A percentile compares a stretch with the other conserved stretches of the same genome.
Conservation (phyloP, 306 rosid species). For the Castanea crenata region DNA sequence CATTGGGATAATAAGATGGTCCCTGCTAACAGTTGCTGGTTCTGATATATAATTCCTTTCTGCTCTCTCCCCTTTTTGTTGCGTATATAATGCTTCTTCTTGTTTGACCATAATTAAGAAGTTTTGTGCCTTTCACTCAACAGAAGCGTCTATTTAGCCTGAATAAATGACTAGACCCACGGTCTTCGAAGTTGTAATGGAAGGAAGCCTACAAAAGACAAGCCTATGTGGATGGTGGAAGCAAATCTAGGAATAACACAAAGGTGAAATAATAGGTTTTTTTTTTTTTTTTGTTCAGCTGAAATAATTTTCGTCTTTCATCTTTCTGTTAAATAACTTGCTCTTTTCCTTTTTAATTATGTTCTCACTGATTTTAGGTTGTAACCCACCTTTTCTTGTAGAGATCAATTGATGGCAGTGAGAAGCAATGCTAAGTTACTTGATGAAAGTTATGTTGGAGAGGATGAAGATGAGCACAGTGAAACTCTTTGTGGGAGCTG, state of each 20-base stretch:
- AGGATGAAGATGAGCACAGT: conserved; percentile 49
- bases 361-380: not conserved
- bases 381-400: conserved; percentile 23
- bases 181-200: conserved; percentile 53
- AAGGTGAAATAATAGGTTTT: conserved; percentile 31
- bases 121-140: conserved; percentile 7
- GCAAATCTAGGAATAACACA: conserved; percentile 52
- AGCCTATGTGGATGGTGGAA: conserved; percentile 50
- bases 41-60: not conserved
- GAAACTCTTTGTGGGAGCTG: conserved; percentile 67
- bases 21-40: not conserved
- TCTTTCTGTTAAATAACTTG: not conserved
- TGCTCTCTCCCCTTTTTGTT: not conserved
- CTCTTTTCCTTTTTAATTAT: not conserved
- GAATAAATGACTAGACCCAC: conserved; percentile 67
- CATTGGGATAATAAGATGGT: too few species aligned
- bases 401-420: conserved; percentile 49
- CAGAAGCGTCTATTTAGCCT: conserved; percentile 56
- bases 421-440: conserved; percentile 39
- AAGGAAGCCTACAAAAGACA: conserved; percentile 49
- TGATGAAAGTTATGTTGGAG: conserved; percentile 42
- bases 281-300: too few species aligned
- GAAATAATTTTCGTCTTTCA: not conserved
- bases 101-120: not conserved
- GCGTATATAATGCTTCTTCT: not conserved